Evolutionary conservation across 805 yeast genomes (phyloP).

Genomic region (Wickerhamiella qilinensis): DNA sequence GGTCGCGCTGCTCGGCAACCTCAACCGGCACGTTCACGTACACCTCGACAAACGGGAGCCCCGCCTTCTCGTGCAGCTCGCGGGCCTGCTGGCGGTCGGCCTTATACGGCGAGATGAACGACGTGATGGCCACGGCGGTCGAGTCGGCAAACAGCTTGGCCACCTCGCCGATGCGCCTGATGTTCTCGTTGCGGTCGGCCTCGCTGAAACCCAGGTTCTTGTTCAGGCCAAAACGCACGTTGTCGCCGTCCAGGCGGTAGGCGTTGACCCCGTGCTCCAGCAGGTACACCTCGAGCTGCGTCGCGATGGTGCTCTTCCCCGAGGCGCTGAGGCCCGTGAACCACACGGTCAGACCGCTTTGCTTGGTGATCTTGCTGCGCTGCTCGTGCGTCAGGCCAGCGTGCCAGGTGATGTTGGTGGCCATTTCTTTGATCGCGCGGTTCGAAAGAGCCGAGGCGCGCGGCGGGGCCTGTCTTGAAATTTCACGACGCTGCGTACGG

Average conservation of each 20-base stretch:
- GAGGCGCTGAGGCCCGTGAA: constrained; percentile 90
- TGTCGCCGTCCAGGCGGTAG: constrained; percentile 85
- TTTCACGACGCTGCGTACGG: too few species aligned
- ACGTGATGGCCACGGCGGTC: constrained; percentile 73
- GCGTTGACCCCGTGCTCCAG: constrained; percentile 54
- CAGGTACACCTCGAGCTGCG: constrained; percentile 76
- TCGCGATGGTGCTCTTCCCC: constrained; percentile 89
- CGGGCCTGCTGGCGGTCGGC: constrained; percentile 76
- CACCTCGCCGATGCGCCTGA: constrained; percentile 88
- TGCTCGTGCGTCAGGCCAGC: constrained; percentile 72
- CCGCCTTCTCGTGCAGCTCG: constrained; percentile 58
- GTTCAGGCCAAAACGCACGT: constrained; percentile 85
- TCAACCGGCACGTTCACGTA: constrained; percentile 85
- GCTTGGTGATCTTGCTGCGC: constrained; percentile 55
- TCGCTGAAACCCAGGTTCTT: constrained; percentile 90
- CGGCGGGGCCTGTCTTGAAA: constrained; percentile 3
- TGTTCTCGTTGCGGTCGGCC: constrained; percentile 84
- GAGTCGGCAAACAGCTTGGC: constrained; percentile 88
- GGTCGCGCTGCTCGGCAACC: constrained; percentile 93
- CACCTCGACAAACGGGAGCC: constrained; percentile 76
- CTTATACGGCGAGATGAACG: constrained; percentile 84
- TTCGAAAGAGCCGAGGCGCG: background rate
- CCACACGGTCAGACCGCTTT: constrained; percentile 86
- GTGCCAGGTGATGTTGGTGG: constrained; percentile 95
- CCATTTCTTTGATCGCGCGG: constrained; percentile 34